A percentile compares a stretch with the other conserved stretches of the same genome.
Evolutionary conservation across 768 basidiomycete genomes (phyloP).

Genomic region (Leccinum truebloodii): DNA sequence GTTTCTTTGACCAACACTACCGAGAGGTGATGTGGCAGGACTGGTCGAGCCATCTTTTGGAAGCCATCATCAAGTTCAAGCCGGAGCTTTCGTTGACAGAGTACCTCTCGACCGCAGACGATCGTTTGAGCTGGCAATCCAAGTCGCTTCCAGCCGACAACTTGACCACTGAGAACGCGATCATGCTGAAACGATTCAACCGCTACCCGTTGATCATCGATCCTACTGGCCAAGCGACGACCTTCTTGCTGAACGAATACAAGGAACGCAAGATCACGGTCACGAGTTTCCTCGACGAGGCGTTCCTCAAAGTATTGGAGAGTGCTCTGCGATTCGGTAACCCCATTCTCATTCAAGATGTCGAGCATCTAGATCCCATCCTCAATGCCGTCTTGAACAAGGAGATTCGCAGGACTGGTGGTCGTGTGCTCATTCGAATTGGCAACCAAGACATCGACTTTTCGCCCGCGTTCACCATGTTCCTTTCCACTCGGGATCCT

Average conservation of each 20-base stretch:
- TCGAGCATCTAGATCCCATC: slow-evolving; percentile 96
- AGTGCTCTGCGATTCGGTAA: slow-evolving; percentile 99
- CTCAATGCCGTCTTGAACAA: slow-evolving; percentile 96
- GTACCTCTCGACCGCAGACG: slow-evolving; percentile 95
- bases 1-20: slow-evolving; percentile 98
- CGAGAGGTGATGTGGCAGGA: slow-evolving; percentile 97
- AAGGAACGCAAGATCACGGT: slow-evolving; percentile 96
- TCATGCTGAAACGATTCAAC: slow-evolving; percentile 98
- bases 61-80: slow-evolving; percentile 92
- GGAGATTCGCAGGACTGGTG: slow-evolving; percentile 94
- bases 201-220: slow-evolving; percentile 98
- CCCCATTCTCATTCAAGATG: slow-evolving; percentile 95
- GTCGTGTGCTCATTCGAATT: slow-evolving; percentile 93
- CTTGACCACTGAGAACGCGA: slow-evolving; percentile 97
- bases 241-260: slow-evolving; percentile 93
- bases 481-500: slow-evolving; percentile 95
- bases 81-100: slow-evolving; percentile 90
- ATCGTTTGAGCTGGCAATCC: slow-evolving; percentile 93
- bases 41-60: slow-evolving; percentile 87
- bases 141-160: slow-evolving; percentile 95
- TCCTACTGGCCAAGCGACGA: slow-evolving; percentile 95
- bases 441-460: slow-evolving; percentile 99
- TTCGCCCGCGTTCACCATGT: slow-evolving; percentile 99
- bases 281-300: slow-evolving; percentile 97
- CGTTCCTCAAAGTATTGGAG: slow-evolving; percentile 97